Base-by-base conservation (phyloP, 352 stramenopile species). In the Pythium aristosporum region DNA sequence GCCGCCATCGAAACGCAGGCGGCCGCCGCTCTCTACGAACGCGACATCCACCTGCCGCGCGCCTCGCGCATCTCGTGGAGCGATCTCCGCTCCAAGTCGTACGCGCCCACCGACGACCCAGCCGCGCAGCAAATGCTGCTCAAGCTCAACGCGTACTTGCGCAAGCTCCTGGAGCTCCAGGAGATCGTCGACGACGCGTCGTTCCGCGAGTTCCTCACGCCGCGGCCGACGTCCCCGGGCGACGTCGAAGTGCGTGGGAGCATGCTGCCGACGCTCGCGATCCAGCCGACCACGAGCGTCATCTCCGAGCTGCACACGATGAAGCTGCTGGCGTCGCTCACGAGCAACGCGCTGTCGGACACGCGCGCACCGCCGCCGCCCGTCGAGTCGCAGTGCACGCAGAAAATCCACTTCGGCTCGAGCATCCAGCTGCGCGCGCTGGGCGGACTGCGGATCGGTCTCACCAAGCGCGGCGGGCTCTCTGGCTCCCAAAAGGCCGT, bases 131-230 rank as follows among this genome's bases (percentile, higher is more conserved):
- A 77, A 21, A 68, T 85, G 28, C 64, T 71, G n/a, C 61, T 69
- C 25, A 74, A 81, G 57, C 67, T 90, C 30, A 90, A 88, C 59
- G 62, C 69, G 28, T 90, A 90, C 48, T 49, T 90, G 59, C 81
- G 82, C 61, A 76, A 78, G 50, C 65, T 90, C 30, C 63, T 90
- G 43, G 81, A 87, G 67, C 74, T 88, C 34, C 73, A 82, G 44
- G 72, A 65, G 34, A 57, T 90, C 2, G 67, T 80, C 54, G 61
- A 74, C 23, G 74, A 76, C 34, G 67, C 56, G 25, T 37, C 51
- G 18, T 85, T 88, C 34, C 75, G 73, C 8, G 60, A 61, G 34
- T 89, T 89, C 48, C 59, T 89, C 44, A 82, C 67, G 30, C 79
- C 79, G 21, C 67, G 70, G 20, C 67, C 10, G 63, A 77, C 50